Evolutionary conservation across 1,284 basidiomycete genomes (phyloP).

Genomic region (Paramarasmius palmivorus): DNA sequence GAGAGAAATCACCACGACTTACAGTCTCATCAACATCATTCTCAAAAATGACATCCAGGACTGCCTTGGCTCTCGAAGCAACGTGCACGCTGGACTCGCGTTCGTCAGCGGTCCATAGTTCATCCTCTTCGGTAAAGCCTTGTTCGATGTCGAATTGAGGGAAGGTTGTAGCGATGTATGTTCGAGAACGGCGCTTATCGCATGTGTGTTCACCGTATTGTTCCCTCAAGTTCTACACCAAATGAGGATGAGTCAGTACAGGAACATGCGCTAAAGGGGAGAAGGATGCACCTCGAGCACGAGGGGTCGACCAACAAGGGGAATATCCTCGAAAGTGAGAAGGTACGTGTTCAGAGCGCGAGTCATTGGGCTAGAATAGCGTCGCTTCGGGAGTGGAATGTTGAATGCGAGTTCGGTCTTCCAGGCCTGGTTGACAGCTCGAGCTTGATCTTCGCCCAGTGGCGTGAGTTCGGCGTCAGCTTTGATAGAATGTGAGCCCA

Average conservation of each 20-base stretch:
- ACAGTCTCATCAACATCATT: conserved; percentile 50
- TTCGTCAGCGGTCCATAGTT: conserved; percentile 63
- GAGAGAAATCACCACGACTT: conserved; percentile 23
- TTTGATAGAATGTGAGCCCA: conserved; percentile 20
- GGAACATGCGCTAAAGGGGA: background rate
- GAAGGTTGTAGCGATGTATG: conserved; percentile 56
- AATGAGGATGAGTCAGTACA: background rate
- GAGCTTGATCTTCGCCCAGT: conserved; percentile 67
- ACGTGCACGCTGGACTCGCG: conserved; percentile 66
- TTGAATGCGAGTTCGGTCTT: conserved; percentile 47
- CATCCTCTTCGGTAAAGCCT: conserved; percentile 72
- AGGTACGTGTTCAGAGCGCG: conserved; percentile 71
- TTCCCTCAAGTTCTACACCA: conserved; percentile 61
- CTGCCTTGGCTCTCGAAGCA: conserved; percentile 49
- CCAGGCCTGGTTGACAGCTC: conserved; percentile 58
- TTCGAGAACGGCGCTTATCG: conserved; percentile 60
- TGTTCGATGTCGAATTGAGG: conserved; percentile 66
- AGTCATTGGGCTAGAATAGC: conserved; percentile 75
- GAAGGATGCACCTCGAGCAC: conserved; percentile 51
- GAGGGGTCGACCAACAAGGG: conserved; percentile 30
- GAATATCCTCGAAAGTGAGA: conserved; percentile 57
- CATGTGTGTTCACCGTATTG: conserved; percentile 74
- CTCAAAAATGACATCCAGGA: conserved; percentile 66
- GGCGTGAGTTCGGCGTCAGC: conserved; percentile 79
- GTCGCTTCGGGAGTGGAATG: conserved; percentile 59